phyloP scores from a whole-genome alignment of 805 yeast genomes.

The Isabelozyma gotoi region DNA sequence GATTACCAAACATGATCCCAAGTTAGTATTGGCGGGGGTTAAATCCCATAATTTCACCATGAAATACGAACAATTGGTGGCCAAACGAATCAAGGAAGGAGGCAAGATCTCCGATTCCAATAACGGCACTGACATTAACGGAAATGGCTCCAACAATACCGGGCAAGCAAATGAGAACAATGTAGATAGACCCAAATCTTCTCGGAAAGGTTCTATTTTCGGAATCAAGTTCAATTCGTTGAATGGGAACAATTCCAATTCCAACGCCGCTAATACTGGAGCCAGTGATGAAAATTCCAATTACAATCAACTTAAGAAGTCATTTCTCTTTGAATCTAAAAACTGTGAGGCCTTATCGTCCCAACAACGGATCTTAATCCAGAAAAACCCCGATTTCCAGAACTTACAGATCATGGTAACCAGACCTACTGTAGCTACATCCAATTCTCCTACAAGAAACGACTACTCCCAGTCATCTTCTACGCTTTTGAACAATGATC shows the following conservation, averaged over 20 bases:
- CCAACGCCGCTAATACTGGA: slow-evolving; percentile 3
- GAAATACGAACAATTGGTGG: slow-evolving; percentile 40
- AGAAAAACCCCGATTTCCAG: slow-evolving; percentile 28
- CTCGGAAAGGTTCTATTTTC: slow-evolving; percentile 37
- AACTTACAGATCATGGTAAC: slow-evolving; percentile 34
- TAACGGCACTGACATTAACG: slow-evolving; percentile 3
- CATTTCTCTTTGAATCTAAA: slow-evolving; percentile 25
- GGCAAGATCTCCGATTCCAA: slow-evolving; percentile 5
- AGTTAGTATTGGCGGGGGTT: slow-evolving; percentile 27
- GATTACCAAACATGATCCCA: slow-evolving; percentile 28
- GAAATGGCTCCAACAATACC: slow-evolving; percentile 1
- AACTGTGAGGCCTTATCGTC: slow-evolving; percentile 30
- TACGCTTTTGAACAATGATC: slow-evolving; percentile 24
- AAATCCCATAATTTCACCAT: slow-evolving; percentile 35
- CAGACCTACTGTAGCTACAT: slow-evolving; percentile 24
- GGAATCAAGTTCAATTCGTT: slow-evolving; percentile 36
- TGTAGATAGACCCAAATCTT: slow-evolving; percentile 21
- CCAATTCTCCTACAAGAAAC: slow-evolving; percentile 12
- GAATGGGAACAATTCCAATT: slow-evolving; percentile 5
- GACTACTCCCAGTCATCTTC: slow-evolving; percentile 37
- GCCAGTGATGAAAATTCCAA: slow-evolving; percentile 1
- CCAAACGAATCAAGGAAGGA: slow-evolving; percentile 33
- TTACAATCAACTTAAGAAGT: slow-evolving; percentile 4
- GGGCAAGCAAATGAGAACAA: not conserved
- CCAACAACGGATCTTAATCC: slow-evolving; percentile 32